phyloP scores from a whole-genome alignment of 2,329 filamentous ascomycete species.

The Aspergillus floridensis region DNA sequence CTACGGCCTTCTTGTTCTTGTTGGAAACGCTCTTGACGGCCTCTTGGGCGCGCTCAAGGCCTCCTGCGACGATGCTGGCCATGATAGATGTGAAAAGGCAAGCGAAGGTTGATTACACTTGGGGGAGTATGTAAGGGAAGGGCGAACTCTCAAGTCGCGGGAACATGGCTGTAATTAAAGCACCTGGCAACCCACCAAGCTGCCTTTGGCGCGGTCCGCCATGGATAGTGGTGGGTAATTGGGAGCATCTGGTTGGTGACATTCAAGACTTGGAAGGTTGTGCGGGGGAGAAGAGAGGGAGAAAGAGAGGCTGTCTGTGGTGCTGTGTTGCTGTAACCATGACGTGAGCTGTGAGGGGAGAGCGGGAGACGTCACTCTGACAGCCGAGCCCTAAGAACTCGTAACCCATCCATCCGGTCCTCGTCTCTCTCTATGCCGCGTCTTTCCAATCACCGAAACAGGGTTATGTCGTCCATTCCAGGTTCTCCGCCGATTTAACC shows the following conservation, averaged over 20 bases:
- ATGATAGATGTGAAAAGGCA: constrained; percentile 13
- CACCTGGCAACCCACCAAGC: not conserved
- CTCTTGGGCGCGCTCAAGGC: constrained; percentile 31
- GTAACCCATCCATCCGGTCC: not conserved
- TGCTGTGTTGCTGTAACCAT: not conserved
- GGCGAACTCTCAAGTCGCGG: not conserved
- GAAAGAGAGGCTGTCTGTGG: too few relatives aligned
- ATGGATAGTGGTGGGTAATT: not conserved
- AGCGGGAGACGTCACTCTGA: constrained; percentile 2
- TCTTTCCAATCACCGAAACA: not conserved
- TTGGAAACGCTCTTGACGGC: constrained; percentile 23
- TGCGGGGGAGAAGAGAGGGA: not conserved
- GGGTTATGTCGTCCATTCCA: not conserved
- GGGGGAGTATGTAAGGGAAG: not conserved
- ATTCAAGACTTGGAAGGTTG: too few relatives aligned
- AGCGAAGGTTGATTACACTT: not conserved
- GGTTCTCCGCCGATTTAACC: not conserved
- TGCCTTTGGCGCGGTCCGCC: not conserved
- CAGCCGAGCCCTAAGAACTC: not conserved
- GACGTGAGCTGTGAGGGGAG: not conserved
- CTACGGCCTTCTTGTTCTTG: constrained; percentile 54
- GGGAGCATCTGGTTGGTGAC: not conserved
- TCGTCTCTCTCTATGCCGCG: not conserved
- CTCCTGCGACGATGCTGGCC: constrained; percentile 27
- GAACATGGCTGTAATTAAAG: not conserved